Base-by-base conservation (phyloP, 2,329 filamentous ascomycete species). In the Phialophora chinensis region DNA sequence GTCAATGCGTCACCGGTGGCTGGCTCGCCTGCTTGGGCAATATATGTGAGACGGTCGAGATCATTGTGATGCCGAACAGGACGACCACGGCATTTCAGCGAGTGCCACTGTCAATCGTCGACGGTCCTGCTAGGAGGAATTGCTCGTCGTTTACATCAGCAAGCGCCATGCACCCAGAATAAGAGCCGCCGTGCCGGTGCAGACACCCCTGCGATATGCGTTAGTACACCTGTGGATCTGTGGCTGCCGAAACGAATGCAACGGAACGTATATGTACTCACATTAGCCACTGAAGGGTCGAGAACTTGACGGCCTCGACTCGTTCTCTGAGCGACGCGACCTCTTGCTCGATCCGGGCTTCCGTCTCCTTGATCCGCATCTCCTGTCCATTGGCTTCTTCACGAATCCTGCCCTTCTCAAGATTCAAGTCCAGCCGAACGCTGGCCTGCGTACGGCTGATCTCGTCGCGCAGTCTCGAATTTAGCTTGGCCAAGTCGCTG, bases 301-400 rank as follows among this genome's bases (percentile, higher is more conserved):
- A 92, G 80, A 98, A 98, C 84, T 99, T 99, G 78, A 99, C 95
- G 72, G 92, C 91, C 82, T 99, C 95, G 56, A 99, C 85, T 81
- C 96, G 90, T 83, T 98, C 95, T 72, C 92, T 85, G 76, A 99
- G 79, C 35, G 91, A 90, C 49, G 94, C 94, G 62, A 95, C 93
- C 83, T 98, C 95, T 81, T 98, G 94, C 83, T 99, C 95, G 75
- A 99, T 98, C 80, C 96, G 90, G 65, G 93, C 97, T 82, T 99
- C 95, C 12, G 95, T 98, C 85, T 99, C 95, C 83, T 97, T 97
- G 75, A 99, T 92, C 83, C 97, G 96, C 80, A 99, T 88, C 79
- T 99, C 95, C 81, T 98, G 95, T 65, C 91, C 90, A 72, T 97
- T 96, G 20, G 93, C 93, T 83, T 99, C 95, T 80, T 99, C 95